Evolutionary conservation across 345 rosid species (phyloP).

Genomic region (Theobroma cacao): DNA sequence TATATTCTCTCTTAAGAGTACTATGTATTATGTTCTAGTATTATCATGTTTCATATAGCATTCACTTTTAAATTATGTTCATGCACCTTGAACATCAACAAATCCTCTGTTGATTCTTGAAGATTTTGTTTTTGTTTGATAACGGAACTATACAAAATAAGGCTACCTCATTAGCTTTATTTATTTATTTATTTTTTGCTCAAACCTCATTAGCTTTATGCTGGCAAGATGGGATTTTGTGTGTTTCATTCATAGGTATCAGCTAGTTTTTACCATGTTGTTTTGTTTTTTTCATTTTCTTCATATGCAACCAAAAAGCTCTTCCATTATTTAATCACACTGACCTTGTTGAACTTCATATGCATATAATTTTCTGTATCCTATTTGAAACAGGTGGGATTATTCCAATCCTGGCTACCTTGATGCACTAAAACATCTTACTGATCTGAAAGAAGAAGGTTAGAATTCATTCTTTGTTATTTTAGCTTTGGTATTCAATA

Average conservation of each 20-base stretch:
- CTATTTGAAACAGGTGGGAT: constrained; percentile 71
- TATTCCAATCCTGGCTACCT: constrained; percentile 85
- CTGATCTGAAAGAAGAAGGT: constrained; percentile 94
- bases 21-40: background rate
- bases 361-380: background rate
- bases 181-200: too few relatives aligned
- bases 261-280: background rate
- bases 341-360: background rate
- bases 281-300: background rate
- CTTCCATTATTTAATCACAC: background rate
- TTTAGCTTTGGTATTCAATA: constrained; percentile 10
- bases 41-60: background rate
- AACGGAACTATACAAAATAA: background rate
- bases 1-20: background rate
- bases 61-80: background rate
- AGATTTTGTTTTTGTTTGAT: background rate
- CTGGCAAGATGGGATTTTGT: background rate
- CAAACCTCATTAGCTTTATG: background rate
- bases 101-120: background rate
- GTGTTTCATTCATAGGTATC: background rate
- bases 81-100: background rate
- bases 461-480: constrained; percentile 7
- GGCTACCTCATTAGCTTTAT: background rate
- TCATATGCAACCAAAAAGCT: background rate
- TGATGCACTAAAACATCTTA: constrained; percentile 82